These are phyloP conservation scores for Dendrocalamus latiflorus DNA, from an alignment of 202 grass and related monocot species.

Conservation along the genomic window DNA sequence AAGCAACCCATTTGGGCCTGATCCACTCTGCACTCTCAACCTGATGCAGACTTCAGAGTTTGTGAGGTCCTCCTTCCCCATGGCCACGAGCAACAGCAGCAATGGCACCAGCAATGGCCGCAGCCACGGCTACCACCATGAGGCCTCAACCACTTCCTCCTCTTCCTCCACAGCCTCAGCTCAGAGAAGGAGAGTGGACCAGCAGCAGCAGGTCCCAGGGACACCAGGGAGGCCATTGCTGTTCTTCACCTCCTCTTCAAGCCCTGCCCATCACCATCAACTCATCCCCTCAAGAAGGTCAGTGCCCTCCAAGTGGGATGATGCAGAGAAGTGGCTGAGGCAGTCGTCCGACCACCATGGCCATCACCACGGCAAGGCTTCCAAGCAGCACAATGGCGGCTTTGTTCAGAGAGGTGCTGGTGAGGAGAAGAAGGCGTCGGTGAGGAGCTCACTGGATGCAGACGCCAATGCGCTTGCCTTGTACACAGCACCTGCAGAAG, in stretches of 20 bases:
- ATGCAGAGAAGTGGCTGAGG: slow-evolving; percentile 90
- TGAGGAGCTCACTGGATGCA: slow-evolving; percentile 35
- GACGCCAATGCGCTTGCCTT: slow-evolving; percentile 42
- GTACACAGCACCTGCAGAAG: slow-evolving; percentile 49
- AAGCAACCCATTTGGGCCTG: slow-evolving; percentile 36
- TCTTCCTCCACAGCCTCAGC: slow-evolving; percentile 41
- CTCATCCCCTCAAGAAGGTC: slow-evolving; percentile 36
- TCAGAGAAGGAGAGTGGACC: slow-evolving; percentile 39
- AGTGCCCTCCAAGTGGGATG: slow-evolving; percentile 93
- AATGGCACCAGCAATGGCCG: slow-evolving; percentile 23
- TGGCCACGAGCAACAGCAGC: slow-evolving; percentile 47
- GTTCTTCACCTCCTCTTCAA: slow-evolving; percentile 46
- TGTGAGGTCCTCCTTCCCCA: slow-evolving; percentile 48
- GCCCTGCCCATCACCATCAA: slow-evolving; percentile 47
- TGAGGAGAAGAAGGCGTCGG: slow-evolving; percentile 25
- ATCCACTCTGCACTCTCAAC: slow-evolving; percentile 53
- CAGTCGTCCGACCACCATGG: slow-evolving; percentile 42
- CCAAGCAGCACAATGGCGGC: slow-evolving; percentile 36
- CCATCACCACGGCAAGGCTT: slow-evolving; percentile 40
- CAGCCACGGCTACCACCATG: slow-evolving; percentile 23
- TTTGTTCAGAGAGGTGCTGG: slow-evolving; percentile 23
- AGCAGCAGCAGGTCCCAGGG: slow-evolving; percentile 42
- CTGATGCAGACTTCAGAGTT: slow-evolving; percentile 59
- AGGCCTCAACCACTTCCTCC: slow-evolving; percentile 25
- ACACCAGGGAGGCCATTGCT: slow-evolving; percentile 65